Percentiles rank a stretch among this genome's conserved stretches.
Conservation (phyloP, 176 grass and related monocot genomes). For the Typha latifolia region DNA sequence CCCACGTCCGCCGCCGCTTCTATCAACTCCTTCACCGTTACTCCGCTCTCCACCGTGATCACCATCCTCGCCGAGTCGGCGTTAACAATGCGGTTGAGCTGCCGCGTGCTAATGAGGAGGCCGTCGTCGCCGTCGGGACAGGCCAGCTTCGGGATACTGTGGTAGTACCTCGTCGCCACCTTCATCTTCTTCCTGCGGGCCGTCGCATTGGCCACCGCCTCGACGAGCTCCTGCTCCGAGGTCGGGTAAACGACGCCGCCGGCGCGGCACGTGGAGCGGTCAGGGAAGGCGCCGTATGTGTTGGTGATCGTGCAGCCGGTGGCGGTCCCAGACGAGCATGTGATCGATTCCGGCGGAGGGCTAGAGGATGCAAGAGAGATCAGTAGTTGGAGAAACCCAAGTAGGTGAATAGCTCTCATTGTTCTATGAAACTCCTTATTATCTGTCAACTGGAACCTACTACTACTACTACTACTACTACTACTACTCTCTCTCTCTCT, state of each 20-base stretch:
- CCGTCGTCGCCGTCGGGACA: constrained; percentile 35
- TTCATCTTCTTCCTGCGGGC: constrained; percentile 31
- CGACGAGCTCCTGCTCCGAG: constrained; percentile 34
- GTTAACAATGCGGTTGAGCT: constrained; percentile 16
- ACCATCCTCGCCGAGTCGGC: neutral
- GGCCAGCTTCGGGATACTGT: constrained; percentile 57
- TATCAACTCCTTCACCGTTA: constrained; percentile 33
- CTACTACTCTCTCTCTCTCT: too few species aligned
- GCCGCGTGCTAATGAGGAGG: constrained; percentile 35
- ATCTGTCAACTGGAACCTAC: too few species aligned
- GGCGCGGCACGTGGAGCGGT: constrained; percentile 39
- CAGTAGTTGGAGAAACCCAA: constrained; percentile 7
- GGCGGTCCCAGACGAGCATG: constrained; percentile 14
- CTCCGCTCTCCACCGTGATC: constrained; percentile 42
- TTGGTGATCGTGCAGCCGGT: constrained; percentile 55
- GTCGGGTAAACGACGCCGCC: constrained; percentile 30
- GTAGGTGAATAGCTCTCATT: neutral
- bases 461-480: too few species aligned
- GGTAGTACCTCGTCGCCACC: constrained; percentile 34
- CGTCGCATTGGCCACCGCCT: constrained; percentile 25
- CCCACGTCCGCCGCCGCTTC: constrained; percentile 20
- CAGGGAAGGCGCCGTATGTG: constrained; percentile 51
- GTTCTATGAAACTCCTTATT: too few species aligned
- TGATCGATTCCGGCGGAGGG: constrained; percentile 19
- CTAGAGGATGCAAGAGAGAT: neutral